Base-by-base conservation (phyloP, 305 asterid genomes). In the Ajuga reptans region DNA sequence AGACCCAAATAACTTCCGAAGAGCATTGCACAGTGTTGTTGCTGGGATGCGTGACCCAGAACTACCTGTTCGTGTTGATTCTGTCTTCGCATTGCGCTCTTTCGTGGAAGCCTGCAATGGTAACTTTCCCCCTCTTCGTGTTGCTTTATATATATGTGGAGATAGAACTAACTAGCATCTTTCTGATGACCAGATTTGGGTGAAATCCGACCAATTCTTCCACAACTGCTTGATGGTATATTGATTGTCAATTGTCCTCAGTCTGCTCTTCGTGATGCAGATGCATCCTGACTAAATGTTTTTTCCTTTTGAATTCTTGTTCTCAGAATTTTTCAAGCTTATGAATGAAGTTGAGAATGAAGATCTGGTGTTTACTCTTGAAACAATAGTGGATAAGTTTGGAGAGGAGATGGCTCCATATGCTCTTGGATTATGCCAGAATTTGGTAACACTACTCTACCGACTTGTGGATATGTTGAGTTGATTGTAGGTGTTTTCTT, bases 351-450 rank as follows among this genome's bases (percentile, higher is more conserved):
- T 94, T 67, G 99, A 94, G 85, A 94, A 91, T 80, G 99, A 94
- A 85, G 99, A 94, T 87, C 96, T 94, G n/a, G 99, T 94, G 66
- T 94, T 87, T 75, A 94, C 99, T 1, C 95, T 94, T 17, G 99
- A 94, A 88, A 94, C 99, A 52, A 88, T 94, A 62, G 99, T 94
- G 68, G 99, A 94, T 84, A 94, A 94, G 82, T 94, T 94, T 78
- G 99, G 99, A 58, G 99, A 94, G 79, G 99, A 94, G 91, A 94
- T 94, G 98, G 91, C 97, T 69, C 99, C 99, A 47, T 91, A 86
- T 83, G 98, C 99, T 63, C 84, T 91, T 74, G 99, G 98, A 54
- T 80, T 94, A 76, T 91, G 98, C 96, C 95, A 91, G 82, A 94
- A 91, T 85, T 81, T 94, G 95, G 99, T 91, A 80, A 77, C 79